Conservation (phyloP, 2,329 filamentous ascomycete species). For the Aspergillus aculeatinus region DNA sequence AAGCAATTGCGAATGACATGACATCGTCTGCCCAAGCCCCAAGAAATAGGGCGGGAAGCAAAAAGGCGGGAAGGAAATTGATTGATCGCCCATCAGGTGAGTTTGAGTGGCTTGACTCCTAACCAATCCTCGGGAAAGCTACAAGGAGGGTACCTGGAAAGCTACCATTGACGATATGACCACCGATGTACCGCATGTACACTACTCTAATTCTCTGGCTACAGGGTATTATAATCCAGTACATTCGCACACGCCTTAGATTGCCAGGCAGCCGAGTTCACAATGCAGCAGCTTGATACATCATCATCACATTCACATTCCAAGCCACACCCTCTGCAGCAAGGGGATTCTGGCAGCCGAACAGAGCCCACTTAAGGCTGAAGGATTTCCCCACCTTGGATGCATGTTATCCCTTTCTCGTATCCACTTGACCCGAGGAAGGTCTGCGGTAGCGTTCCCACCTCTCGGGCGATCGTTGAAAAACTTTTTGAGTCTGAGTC, state of each 20-base stretch:
- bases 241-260: neutral
- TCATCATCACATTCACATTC: neutral
- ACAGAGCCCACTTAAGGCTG: neutral
- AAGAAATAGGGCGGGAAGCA: neutral
- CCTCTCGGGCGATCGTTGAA: neutral
- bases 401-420: neutral
- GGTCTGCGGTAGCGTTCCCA: neutral
- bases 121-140: neutral
- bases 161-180: neutral
- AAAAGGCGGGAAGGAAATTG: neutral
- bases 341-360: neutral
- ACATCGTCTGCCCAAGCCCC: constrained; percentile 12
- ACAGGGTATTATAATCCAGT: no score
- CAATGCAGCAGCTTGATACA: neutral
- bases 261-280: neutral
- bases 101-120: neutral
- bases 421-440: neutral
- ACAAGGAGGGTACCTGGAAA: neutral
- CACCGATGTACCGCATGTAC: neutral
- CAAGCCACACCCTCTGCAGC: neutral
- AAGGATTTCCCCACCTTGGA: neutral
- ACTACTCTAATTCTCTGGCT: no score
- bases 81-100: neutral
- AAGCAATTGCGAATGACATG: constrained; percentile 10
- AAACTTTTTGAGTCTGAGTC: neutral